Evolutionary conservation across 208 protist species (phyloP), one percentile per base, ranked within the genome.

Genomic region (Wallacemonas sp.): DNA sequence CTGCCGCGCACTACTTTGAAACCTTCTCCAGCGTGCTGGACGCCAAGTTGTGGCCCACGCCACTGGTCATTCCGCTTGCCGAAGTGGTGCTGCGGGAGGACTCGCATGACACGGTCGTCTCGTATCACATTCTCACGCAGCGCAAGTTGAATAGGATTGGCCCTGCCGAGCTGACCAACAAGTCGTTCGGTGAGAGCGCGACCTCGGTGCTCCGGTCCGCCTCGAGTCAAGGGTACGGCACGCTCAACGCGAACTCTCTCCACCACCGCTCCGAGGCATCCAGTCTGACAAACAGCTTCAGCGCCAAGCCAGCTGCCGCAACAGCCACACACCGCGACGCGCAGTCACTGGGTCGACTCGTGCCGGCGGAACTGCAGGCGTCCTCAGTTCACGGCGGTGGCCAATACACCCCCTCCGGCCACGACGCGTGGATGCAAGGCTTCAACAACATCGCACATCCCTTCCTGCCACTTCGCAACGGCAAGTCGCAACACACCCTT

Each of bases 161-260:
- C 21, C 81, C 74, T 13, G 71, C 79, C 38, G 68, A 81, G 61
- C 38, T 80, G 58, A 37, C 70, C 12, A 58, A 73, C 27, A 79
- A 78, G 50, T 75, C 73, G 27, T 73, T 79, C 26, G 76, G 75
- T 34, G 76, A 83, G 26, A 79, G 50, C 36, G 76, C 81, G 5
- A 74, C 58, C 59, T 83, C 76, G 19, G 53, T 91, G 15, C 61
- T 93, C 19, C 52, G 83, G 52, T 80, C 75, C 32, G 70, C 85
- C 60, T 83, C 81, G 0, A 72, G 76, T 59, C 73, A 91, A 34
- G 87, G 87, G n/a, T 93, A 93, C 65, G 87, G 87, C 50, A 87
- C 84, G 12, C 69, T 93, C 27, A 93, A 91, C 73, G 87, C 87
- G 0, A 85, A 93, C 66, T 91, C 87, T 6, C 73, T 93, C 10